Base-by-base conservation (phyloP, 192 early-diverging fungal species). In the Coemansia sp. region DNA sequence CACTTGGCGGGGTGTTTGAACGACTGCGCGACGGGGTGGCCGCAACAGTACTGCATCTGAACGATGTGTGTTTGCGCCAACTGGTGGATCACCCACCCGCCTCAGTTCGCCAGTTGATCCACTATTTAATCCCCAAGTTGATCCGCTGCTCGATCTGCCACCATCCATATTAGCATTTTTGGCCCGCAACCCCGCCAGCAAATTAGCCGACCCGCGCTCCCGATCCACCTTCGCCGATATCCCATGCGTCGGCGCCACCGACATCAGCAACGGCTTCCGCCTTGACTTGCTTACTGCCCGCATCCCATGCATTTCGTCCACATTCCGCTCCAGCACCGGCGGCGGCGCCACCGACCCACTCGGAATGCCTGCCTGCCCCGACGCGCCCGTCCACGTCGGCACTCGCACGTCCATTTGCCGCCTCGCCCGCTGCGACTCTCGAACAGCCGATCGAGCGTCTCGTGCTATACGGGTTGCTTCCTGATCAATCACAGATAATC, bases 321-420 rank as follows among this genome's bases (percentile, higher is more conserved):
- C 53, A 8, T 64, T 60, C 22, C 45, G 45, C 47, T 66, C 61
- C 41, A 71, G n/a, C 10, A 54, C 71, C 4, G 77, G 77, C 53
- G 77, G 77, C 21, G 77, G 77, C 4, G 77, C 72, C 39, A 80
- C 61, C 48, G 6, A 6, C 25, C 45, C 37, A 22, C 49, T 71
- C 29, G 77, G 71, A 41, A 80, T 71, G 11, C 77, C 77, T 1
- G 77, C 77, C 14, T 69, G 64, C 4, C 94, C 94, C 5, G 84
- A 92, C 7, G 81, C 77, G 9, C 96, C 96, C 3, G 96, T 98
- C 91, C 93, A 98, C 3, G 96, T 98, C 0, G 94, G 93, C 14
- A 88, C 83, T 10, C 83, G 84, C 38, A 94, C 84, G 50, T 88
- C 86, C 14, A 79, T 57, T 37, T 84, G 75, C 29, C 88, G 77